Percentiles rank a stretch among this genome's conserved stretches.
Evolutionary conservation across 768 basidiomycete species (phyloP).

Genomic region (Lactarius psammicola): DNA sequence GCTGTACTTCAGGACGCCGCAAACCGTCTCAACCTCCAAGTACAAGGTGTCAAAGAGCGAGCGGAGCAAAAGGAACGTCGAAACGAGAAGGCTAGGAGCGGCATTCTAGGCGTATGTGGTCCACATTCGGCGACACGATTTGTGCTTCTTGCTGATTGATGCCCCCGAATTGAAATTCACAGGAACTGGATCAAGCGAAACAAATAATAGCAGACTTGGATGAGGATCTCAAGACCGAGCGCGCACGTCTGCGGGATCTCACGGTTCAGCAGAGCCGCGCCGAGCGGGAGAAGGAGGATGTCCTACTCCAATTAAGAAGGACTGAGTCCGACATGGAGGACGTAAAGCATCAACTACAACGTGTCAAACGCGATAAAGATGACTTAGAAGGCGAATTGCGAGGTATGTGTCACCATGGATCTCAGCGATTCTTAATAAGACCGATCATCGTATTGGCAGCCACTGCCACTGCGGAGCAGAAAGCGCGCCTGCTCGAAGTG

Average conservation of each 20-base stretch:
- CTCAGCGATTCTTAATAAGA: conserved; percentile 2
- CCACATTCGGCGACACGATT: neutral
- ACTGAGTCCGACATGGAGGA: conserved; percentile 81
- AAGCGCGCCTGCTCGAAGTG: conserved; percentile 62
- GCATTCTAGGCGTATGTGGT: conserved; percentile 54
- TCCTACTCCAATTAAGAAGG: conserved; percentile 61
- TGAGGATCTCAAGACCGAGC: conserved; percentile 65
- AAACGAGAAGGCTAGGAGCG: conserved; percentile 47
- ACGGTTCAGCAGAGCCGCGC: conserved; percentile 60
- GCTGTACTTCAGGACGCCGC: conserved; percentile 70
- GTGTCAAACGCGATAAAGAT: conserved; percentile 69
- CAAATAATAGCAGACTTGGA: conserved; percentile 67
- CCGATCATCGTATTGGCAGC: conserved; percentile 37
- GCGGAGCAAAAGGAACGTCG: conserved; percentile 53
- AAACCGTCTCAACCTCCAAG: conserved; percentile 60
- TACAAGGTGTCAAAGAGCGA: conserved; percentile 58
- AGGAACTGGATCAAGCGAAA: conserved; percentile 75
- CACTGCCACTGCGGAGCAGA: conserved; percentile 69
- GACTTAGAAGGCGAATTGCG: conserved; percentile 72
- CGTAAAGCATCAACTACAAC: conserved; percentile 64
- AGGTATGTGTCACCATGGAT: conserved; percentile 42
- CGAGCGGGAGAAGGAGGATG: conserved; percentile 62
- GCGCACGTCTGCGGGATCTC: conserved; percentile 60
- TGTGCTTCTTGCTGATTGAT: conserved; percentile 3
- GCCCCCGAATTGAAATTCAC: conserved; percentile 17